phyloP scores from a whole-genome alignment of 2,329 filamentous ascomycete species.

The Pseudogymnoascus destructans region DNA sequence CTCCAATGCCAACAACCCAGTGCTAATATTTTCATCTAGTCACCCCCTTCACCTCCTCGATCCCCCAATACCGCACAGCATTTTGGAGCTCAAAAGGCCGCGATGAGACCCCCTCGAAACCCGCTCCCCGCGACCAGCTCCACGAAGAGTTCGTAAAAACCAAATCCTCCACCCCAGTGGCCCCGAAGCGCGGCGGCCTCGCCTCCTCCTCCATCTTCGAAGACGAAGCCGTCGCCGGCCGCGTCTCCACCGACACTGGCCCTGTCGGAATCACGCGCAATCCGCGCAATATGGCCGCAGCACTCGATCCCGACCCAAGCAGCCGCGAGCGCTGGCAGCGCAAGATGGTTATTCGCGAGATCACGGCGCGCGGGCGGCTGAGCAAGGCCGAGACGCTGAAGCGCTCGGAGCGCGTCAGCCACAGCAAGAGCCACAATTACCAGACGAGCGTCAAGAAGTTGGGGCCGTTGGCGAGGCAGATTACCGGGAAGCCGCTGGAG shows the following conservation, averaged over 20 bases:
- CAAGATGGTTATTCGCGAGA: slow-evolving; percentile 67
- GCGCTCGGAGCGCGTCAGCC: slow-evolving; percentile 44
- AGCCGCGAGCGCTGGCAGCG: slow-evolving; percentile 64
- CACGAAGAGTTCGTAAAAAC: slow-evolving; percentile 43
- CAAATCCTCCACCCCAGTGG: slow-evolving; percentile 26
- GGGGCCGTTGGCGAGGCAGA: slow-evolving; percentile 71
- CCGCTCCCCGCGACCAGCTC: slow-evolving; percentile 40
- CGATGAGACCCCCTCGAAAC: not conserved
- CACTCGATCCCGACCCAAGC: slow-evolving; percentile 62
- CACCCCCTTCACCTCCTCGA: slow-evolving; percentile 16
- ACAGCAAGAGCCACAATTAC: slow-evolving; percentile 54
- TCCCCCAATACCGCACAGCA: not conserved
- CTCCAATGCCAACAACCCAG: slow-evolving; percentile 15
- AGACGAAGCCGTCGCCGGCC: slow-evolving; percentile 27
- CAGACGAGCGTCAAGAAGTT: slow-evolving; percentile 90
- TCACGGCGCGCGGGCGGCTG: slow-evolving; percentile 54
- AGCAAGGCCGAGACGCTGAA: slow-evolving; percentile 53
- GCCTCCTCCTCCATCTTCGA: slow-evolving; percentile 40
- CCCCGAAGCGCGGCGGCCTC: slow-evolving; percentile 33
- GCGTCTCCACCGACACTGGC: slow-evolving; percentile 10
- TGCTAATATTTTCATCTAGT: slow-evolving; percentile 19
- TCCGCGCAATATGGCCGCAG: slow-evolving; percentile 42
- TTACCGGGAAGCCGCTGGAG: slow-evolving; percentile 83
- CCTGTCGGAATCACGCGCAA: slow-evolving; percentile 27
- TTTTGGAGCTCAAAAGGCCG: slow-evolving; percentile 5